Evolutionary conservation across 352 stramenopile genomes (phyloP).

Genomic region (Globisporangium barbulae): DNA sequence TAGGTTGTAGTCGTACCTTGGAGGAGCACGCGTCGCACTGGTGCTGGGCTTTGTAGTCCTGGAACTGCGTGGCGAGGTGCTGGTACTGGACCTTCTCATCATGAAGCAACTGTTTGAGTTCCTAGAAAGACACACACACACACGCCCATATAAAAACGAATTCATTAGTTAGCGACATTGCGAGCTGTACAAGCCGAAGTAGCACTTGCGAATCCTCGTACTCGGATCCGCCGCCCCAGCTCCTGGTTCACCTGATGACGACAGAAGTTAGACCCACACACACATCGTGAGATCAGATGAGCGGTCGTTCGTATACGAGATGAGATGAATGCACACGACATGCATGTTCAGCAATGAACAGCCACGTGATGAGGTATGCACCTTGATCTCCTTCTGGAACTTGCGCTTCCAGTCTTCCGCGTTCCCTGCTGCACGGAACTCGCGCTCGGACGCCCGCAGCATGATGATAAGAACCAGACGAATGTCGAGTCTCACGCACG

Average conservation of each 20-base stretch:
- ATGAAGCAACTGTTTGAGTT: conserved; percentile 44
- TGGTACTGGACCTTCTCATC: conserved; percentile 36
- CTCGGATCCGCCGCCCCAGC: conserved; percentile 53
- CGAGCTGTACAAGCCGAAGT: not conserved
- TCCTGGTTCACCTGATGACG: conserved; percentile 66
- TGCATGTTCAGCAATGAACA: not conserved
- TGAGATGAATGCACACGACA: not conserved
- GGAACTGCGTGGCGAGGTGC: conserved; percentile 29
- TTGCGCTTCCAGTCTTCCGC: conserved; percentile 61
- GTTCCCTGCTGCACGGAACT: conserved; percentile 8
- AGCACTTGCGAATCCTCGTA: conserved; percentile 19
- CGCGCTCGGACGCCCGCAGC: conserved; percentile 19
- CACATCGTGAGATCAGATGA: not conserved
- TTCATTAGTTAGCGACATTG: not conserved
- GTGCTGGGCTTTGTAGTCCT: conserved; percentile 25
- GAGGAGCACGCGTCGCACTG: conserved; percentile 10
- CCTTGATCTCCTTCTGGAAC: conserved; percentile 66
- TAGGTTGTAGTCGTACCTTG: conserved; percentile 1
- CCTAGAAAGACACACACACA: conserved; percentile 22
- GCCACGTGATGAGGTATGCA: conserved; percentile 11
- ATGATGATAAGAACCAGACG: conserved; percentile 2
- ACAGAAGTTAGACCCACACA: conserved; percentile 3
- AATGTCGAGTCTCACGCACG: no score
- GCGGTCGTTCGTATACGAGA: no score
- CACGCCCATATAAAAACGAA: not conserved